Evolutionary conservation across 331 rosid species (phyloP).

Genomic region (Telfairia occidentalis): DNA sequence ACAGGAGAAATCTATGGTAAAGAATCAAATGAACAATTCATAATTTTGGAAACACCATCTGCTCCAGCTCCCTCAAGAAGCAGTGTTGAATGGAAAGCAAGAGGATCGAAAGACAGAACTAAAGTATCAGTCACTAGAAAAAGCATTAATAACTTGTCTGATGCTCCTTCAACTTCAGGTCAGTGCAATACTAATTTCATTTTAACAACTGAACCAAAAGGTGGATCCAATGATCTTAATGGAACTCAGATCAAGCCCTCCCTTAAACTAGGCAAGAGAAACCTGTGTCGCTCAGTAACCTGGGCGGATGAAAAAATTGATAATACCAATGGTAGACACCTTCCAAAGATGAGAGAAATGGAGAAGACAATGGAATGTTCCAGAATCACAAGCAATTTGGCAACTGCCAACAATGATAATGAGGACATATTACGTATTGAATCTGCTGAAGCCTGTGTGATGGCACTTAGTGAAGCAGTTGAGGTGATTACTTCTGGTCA

Average conservation of each 20-base stretch:
- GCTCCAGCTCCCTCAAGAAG: conserved; percentile 18
- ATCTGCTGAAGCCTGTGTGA: conserved; percentile 82
- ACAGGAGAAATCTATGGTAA: conserved; percentile 13
- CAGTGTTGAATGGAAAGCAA: conserved; percentile 24
- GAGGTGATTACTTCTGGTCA: conserved; percentile 54
- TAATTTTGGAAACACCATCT: conserved; percentile 27
- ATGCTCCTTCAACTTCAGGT: conserved; percentile 34
- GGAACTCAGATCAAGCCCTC: conserved; percentile 39
- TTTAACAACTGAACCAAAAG: conserved; percentile 22
- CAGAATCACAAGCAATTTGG: conserved; percentile 16
- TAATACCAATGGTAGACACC: conserved; percentile 23
- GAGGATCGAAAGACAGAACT: conserved; percentile 17
- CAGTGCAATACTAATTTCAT: conserved; percentile 16
- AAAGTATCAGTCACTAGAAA: conserved; percentile 13
- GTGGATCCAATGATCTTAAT: conserved; percentile 21
- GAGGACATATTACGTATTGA: conserved; percentile 32
- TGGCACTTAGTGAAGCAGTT: conserved; percentile 62
- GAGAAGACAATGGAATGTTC: conserved; percentile 23
- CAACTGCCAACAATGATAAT: conserved; percentile 26
- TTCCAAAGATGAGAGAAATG: conserved; percentile 37
- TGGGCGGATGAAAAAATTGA: conserved; percentile 65
- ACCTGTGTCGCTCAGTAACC: conserved; percentile 55
- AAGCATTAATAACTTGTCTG: conserved; percentile 19
- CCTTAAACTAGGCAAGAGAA: conserved; percentile 48
- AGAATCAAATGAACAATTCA: conserved; percentile 9